phyloP scores from a whole-genome alignment of 1,284 basidiomycete species.

The Phaffia rhodozyma region DNA sequence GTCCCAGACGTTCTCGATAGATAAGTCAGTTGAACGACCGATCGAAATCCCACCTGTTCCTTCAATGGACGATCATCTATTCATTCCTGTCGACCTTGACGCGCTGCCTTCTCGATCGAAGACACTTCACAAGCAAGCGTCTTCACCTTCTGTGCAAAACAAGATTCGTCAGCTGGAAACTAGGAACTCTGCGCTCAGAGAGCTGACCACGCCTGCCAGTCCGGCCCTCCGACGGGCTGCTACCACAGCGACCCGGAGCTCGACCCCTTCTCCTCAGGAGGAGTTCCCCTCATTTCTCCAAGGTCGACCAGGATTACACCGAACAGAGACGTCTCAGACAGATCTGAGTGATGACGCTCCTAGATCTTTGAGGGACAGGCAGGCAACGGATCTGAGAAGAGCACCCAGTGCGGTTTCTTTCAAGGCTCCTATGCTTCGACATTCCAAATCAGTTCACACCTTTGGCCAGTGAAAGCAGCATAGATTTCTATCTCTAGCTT shows the following conservation, averaged over 20 bases:
- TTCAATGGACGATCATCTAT: not conserved
- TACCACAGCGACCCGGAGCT: not conserved
- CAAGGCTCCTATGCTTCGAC: slow-evolving; percentile 14
- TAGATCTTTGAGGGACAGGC: not conserved
- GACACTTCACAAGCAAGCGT: not conserved
- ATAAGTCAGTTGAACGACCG: not conserved
- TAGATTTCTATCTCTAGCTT: too few relatives aligned
- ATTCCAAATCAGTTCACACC: not conserved
- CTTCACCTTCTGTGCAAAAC: slow-evolving; percentile 10
- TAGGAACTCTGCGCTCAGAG: slow-evolving; percentile 28
- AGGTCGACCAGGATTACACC: not conserved
- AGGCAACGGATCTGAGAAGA: not conserved
- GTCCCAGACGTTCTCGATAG: not conserved
- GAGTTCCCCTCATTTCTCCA: not conserved
- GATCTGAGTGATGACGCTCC: not conserved
- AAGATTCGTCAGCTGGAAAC: slow-evolving; percentile 31
- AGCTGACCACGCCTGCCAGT: slow-evolving; percentile 22
- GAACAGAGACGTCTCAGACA: not conserved
- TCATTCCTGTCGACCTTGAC: slow-evolving; percentile 6
- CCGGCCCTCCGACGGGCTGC: not conserved
- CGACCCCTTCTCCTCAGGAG: not conserved
- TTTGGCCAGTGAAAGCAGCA: not conserved
- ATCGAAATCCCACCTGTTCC: not conserved
- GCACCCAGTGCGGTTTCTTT: slow-evolving; percentile 13
- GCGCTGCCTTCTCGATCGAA: slow-evolving; percentile 22